A percentile compares a stretch with the other conserved stretches of the same genome.
Evolutionary conservation across 2,329 filamentous ascomycete species (phyloP).

Genomic region (Fusarium incarnatum): DNA sequence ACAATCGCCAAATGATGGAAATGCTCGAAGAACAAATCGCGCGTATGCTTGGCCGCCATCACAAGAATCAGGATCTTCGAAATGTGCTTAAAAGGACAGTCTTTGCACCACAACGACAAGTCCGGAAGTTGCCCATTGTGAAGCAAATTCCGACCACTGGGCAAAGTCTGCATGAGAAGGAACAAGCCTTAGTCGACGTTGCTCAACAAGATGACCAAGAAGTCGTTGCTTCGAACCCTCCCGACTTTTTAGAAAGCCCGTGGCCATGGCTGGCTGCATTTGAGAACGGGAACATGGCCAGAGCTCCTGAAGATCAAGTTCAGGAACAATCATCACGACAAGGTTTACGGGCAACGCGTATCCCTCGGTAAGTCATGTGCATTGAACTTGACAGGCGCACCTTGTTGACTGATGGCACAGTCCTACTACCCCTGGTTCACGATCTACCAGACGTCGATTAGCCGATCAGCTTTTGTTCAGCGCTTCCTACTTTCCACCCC

Average conservation of each 20-base stretch:
- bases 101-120: not conserved
- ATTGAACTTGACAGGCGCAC: not conserved
- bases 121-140: conserved; percentile 15
- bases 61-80: not conserved
- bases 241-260: conserved; percentile 4
- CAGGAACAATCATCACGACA: not conserved
- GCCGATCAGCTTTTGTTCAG: conserved; percentile 9
- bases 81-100: not conserved
- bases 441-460: conserved; percentile 16
- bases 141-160: conserved; percentile 8
- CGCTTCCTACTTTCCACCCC: not conserved
- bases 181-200: not conserved
- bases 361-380: conserved; percentile 10
- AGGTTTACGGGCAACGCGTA: conserved; percentile 19
- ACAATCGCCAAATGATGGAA: conserved; percentile 41
- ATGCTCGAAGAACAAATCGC: conserved; percentile 47
- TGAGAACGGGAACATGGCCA: not conserved
- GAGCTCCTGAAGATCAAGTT: not conserved
- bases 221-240: not conserved
- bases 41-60: conserved; percentile 20
- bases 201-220: not conserved
- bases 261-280: conserved; percentile 26
- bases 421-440: conserved; percentile 8
- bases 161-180: not conserved
- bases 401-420: conserved; percentile 19